Evolutionary conservation across 2,329 filamentous ascomycete species (phyloP).

Genomic region (Leptographium radiaticola): DNA sequence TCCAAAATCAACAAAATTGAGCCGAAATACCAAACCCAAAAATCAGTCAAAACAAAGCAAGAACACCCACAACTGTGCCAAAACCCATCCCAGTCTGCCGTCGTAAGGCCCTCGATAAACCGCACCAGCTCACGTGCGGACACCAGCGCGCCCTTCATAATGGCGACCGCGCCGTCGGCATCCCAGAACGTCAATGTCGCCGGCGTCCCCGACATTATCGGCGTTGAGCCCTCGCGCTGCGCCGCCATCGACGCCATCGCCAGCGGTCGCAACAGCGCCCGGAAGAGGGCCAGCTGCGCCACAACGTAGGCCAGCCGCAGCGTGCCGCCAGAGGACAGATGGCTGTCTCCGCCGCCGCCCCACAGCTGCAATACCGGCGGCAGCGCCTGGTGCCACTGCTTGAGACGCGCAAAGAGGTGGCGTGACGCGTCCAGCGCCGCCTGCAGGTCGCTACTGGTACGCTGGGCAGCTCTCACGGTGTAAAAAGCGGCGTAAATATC

Average conservation of each 20-base stretch:
- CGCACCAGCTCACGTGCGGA: neutral
- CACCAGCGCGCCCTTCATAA: neutral
- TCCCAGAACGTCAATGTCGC: neutral
- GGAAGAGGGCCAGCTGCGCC: constrained; percentile 3
- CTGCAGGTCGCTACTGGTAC: neutral
- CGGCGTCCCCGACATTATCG: neutral
- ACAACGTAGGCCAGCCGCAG: constrained; percentile 2
- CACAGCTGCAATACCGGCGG: neutral
- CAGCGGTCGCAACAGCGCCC: constrained; percentile 1
- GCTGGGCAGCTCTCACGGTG: constrained; percentile 1
- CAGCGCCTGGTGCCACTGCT: constrained; percentile 1
- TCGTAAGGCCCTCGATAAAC: constrained; percentile 3
- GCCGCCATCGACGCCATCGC: neutral
- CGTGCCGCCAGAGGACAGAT: neutral
- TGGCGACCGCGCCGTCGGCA: neutral
- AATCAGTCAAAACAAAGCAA: neutral
- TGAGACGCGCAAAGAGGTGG: neutral
- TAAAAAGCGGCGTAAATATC: constrained; percentile 2
- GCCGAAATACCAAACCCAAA: neutral
- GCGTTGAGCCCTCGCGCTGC: neutral
- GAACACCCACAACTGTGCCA: constrained; percentile 4
- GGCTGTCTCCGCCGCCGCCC: neutral
- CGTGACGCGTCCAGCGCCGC: neutral
- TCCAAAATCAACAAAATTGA: neutral
- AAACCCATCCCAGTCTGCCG: constrained; percentile 6